Evolutionary conservation across 78 protist species (phyloP), one percentile per base, ranked within the genome.

Genomic region (Dictyostelium brefeldianum): DNA sequence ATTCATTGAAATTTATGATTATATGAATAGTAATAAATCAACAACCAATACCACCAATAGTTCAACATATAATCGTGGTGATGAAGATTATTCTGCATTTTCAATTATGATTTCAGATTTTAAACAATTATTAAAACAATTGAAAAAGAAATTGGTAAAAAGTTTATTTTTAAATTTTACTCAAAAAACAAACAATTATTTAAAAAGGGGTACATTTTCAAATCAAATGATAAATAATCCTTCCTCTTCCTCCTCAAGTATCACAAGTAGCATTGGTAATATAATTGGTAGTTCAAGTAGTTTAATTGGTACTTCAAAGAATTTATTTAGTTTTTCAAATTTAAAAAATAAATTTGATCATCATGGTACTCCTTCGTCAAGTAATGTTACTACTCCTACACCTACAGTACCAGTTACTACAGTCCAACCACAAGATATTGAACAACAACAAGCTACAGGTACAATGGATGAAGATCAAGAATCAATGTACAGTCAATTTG

Each of bases 81-180:
- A 78, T 47, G 59, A 64, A 48, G 80, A 48, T 29, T 87, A 64
- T 29, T 87, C 93, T 1, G 83, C 93, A 15, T 87, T 87, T 57
- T 29, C 80, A 9, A n/a, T 81, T 1, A 64, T 62, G 22, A 87
- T 77, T 69, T 25, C 31, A 3, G 48, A 25, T 11, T 87, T 64
- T 75, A 87, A 87, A 65, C 3, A 41, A 14, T 29, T 87, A 48
- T 31, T 74, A 11, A 87, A 87, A 87, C 17, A 50, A 15, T 48
- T 87, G 48, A 74, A 75, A 31, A 59, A 59, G 53, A 74, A 29
- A 36, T n/a, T 87, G 1, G 56, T 77, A 8, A 70, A 77, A n/a
- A 69, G 50, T 64, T 11, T 87, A 59, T 87, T 74, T 36, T 64
- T 47, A 3, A 53, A n/a, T 14, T 87, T 87, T 53, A 18, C 69